phyloP scores from a whole-genome alignment of 2,329 filamentous ascomycete genomes.

The Microcyclospora tardicrescens region DNA sequence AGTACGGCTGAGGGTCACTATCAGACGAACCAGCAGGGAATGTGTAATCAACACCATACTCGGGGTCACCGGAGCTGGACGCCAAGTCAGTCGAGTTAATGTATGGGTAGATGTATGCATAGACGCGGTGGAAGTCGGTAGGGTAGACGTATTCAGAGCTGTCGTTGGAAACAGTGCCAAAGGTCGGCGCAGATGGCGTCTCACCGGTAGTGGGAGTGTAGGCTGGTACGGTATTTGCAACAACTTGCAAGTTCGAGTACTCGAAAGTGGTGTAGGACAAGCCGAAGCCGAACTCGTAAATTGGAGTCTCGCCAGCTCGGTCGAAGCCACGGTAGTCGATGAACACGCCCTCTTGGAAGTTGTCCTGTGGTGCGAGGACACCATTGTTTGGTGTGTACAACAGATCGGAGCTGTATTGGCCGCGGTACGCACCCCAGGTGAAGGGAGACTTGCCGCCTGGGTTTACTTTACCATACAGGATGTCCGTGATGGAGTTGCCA shows the following conservation, averaged over 20 bases:
- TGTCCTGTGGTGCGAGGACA: conserved; percentile 50
- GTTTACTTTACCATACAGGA: conserved; percentile 73
- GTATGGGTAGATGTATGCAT: conserved; percentile 57
- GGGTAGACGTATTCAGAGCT: conserved; percentile 58
- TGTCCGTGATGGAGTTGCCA: conserved; percentile 63
- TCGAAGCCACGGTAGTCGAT: conserved; percentile 76
- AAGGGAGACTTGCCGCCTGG: conserved; percentile 58
- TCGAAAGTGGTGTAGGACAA: conserved; percentile 69
- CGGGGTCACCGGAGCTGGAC: conserved; percentile 43
- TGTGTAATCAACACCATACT: conserved; percentile 53
- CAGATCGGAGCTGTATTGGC: conserved; percentile 58
- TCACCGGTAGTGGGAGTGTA: conserved; percentile 51
- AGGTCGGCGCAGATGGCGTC: conserved; percentile 49
- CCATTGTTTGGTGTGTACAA: conserved; percentile 58
- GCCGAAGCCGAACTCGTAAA: conserved; percentile 72
- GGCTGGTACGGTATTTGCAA: conserved; percentile 34
- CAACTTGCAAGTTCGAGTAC: conserved; percentile 54
- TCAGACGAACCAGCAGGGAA: conserved; percentile 45
- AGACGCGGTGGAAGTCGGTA: conserved; percentile 38
- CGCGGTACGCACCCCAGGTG: conserved; percentile 57
- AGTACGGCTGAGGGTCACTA: conserved; percentile 43
- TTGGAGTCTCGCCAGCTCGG: conserved; percentile 48
- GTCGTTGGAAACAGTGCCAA: conserved; percentile 52
- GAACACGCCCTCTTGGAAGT: conserved; percentile 66
- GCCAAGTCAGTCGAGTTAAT: conserved; percentile 49